Conservation (phyloP, 352 stramenopile genomes). For the Phytophthora pisi region DNA sequence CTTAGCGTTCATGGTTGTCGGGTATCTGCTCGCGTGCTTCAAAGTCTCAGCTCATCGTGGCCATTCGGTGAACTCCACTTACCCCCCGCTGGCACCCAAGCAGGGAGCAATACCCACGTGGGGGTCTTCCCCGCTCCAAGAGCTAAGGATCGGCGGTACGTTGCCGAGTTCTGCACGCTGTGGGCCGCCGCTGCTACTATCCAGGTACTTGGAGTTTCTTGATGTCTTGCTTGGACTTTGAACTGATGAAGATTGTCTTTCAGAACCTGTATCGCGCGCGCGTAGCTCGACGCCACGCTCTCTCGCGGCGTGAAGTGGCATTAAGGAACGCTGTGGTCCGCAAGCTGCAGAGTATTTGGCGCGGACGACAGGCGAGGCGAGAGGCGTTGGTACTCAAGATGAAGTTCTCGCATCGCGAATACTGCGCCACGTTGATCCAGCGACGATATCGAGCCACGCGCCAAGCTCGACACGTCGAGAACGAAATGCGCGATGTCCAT, state of each 20-base stretch:
- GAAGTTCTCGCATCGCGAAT: conserved; percentile 49
- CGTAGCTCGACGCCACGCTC: conserved; percentile 39
- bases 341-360: conserved; percentile 72
- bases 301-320: conserved; percentile 44
- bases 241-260: not conserved
- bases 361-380: conserved; percentile 53
- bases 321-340: conserved; percentile 49
- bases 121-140: conserved; percentile 74
- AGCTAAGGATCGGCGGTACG: conserved; percentile 66
- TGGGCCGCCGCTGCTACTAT: conserved; percentile 69
- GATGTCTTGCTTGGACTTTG: not conserved
- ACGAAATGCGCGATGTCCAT: conserved; percentile 43
- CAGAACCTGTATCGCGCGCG: conserved; percentile 70
- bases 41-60: conserved; percentile 73
- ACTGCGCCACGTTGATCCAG: conserved; percentile 69
- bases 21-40: conserved; percentile 62
- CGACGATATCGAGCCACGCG: conserved; percentile 60
- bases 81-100: conserved; percentile 20
- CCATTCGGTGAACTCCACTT: conserved; percentile 59
- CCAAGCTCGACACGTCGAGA: conserved; percentile 34
- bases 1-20: conserved; percentile 70
- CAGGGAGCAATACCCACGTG: conserved; percentile 38
- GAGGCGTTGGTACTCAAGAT: conserved; percentile 54
- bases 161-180: conserved; percentile 58
- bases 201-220: conserved; percentile 33